Base-by-base conservation (phyloP, 768 basidiomycete genomes). In the Filobasidium floriforme region DNA sequence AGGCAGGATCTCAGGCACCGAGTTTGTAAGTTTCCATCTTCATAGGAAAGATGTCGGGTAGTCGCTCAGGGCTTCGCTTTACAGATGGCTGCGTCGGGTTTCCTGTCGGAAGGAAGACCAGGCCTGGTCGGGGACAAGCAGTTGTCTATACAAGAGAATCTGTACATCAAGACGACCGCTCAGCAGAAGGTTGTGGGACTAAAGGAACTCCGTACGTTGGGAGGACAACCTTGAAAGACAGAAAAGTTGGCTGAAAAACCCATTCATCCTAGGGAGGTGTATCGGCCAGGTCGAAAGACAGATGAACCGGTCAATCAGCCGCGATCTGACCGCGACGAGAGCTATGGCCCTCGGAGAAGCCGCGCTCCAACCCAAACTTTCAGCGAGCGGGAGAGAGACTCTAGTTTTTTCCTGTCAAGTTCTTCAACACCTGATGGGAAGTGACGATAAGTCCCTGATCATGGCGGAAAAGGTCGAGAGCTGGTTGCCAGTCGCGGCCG, bases 401-500 rank as follows among this genome's bases (percentile, higher is more conserved):
- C 65, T 66, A 22, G 29, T 41, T 9, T 59, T 52, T 12, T 26
- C 60, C 59, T 63, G 67, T 32, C 55, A 65, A 14, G 24, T 68
- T 6, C 40, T 60, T 5, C 49, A 61, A 37, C 24, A 41, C 4
- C 41, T 68, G 29, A 61, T 68, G 41, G 60, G 59, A 26, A 60
- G 55, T 15, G 61, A 60, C 29, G 67, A 68, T 54, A 52, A 41
- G 22, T 43, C 62, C 6, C 28, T 65, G 43, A 62, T 60, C 26
- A 11, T 44, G 43, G 59, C 62, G 7, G 63, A 61, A 15, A 65
- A 65, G 52, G 63, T 68, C 18, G 67, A 68, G 29, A 28, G 19
- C 18, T 68, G 67, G 67, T 44, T 64, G 22, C 41, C 63, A n/a
- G 63, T 65, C 14, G 63, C 60, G 6, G 67, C 67, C 28, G 29